Evolutionary conservation across 129 eudicot species (phyloP), one percentile per base, ranked within the genome.

Genomic region (Pulicaria dysenterica): DNA sequence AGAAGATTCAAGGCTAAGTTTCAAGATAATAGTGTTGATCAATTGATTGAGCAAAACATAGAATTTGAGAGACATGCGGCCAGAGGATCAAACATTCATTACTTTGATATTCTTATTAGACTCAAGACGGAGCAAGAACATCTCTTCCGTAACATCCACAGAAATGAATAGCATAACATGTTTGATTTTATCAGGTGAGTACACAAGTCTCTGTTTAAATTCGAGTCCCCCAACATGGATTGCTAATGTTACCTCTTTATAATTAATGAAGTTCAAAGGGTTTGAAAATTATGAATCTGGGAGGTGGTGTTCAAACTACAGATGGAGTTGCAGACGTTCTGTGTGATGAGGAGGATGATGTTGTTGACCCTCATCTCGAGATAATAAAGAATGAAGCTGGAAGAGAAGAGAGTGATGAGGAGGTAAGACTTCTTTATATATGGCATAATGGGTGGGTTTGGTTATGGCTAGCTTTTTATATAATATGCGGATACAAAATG

Each of bases 31-130:
- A n/a, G n/a, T n/a, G n/a, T n/a, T n/a, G n/a, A n/a, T n/a, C n/a
- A n/a, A n/a, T n/a, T n/a, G n/a, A n/a, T n/a, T n/a, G n/a, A n/a
- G n/a, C n/a, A n/a, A n/a, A n/a, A n/a, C n/a, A n/a, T 93, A 86
- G 98, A 93, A 77, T 93, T 93, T 68, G 90, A 93, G 84, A 82
- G 98, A 80, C 96, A 93, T 80, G 89, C 87, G 73, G 98, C 96
- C 78, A 96, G 96, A 60, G 96, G 96, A 24, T 85, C 98, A 58
- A 93, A 90, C 77, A 93, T 93, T 96, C 98, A 93, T 69, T 93
- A 93, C 83, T 93, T 93, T 68, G 98, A 93, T 76, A 90, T 93
- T 78, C 87, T 87, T 45, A 77, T 93, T 43, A 87, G 86, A 72
- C 89, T 93, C 59, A 93, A 90, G 83, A 85, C 95, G 54, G 98